Percentiles rank a stretch among this genome's conserved stretches.
Conservation (phyloP, 495 filamentous ascomycete species). For the Endocarpon pusillum region DNA sequence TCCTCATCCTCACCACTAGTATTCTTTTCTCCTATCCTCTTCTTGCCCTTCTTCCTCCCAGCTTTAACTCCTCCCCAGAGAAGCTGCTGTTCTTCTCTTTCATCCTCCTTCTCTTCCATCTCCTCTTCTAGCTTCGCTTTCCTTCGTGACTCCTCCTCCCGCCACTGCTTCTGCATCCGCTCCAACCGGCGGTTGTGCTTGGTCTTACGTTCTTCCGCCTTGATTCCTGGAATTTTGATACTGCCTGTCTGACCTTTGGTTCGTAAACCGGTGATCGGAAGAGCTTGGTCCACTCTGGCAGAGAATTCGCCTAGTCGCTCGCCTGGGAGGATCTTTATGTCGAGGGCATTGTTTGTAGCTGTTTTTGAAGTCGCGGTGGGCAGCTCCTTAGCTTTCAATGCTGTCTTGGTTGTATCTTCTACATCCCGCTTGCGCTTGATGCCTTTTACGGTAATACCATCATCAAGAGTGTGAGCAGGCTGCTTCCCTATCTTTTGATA, state of each 20-base stretch:
- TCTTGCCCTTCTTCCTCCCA: conserved; percentile 37
- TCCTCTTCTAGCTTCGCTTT: conserved; percentile 40
- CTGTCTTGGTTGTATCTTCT: conserved; percentile 6
- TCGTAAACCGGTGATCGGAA: conserved; percentile 54
- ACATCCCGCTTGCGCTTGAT: conserved; percentile 31
- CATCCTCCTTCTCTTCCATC: conserved; percentile 45
- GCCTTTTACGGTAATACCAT: conserved; percentile 32
- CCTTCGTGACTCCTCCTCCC: conserved; percentile 40
- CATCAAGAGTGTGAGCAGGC: conserved; percentile 47
- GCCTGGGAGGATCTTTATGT: conserved; percentile 70
- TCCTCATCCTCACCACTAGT: conserved; percentile 41
- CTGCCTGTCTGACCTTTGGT: conserved; percentile 18
- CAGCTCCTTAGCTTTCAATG: conserved; percentile 6
- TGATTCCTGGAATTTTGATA: conserved; percentile 12
- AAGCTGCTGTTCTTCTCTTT: conserved; percentile 31
- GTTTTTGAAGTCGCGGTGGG: conserved; percentile 4
- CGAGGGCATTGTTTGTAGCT: conserved; percentile 27
- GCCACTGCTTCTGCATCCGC: conserved; percentile 65
- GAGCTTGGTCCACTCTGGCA: conserved; percentile 67
- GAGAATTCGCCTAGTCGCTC: conserved; percentile 71
- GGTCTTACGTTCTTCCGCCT: conserved; percentile 41
- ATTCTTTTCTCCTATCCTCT: conserved; percentile 28
- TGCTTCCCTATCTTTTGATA: conserved; percentile 36
- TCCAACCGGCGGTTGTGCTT: conserved; percentile 73
- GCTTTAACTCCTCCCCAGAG: conserved; percentile 33